Evolutionary conservation across 257 asterid genomes (phyloP).

Genomic region (Coffea canephora): DNA sequence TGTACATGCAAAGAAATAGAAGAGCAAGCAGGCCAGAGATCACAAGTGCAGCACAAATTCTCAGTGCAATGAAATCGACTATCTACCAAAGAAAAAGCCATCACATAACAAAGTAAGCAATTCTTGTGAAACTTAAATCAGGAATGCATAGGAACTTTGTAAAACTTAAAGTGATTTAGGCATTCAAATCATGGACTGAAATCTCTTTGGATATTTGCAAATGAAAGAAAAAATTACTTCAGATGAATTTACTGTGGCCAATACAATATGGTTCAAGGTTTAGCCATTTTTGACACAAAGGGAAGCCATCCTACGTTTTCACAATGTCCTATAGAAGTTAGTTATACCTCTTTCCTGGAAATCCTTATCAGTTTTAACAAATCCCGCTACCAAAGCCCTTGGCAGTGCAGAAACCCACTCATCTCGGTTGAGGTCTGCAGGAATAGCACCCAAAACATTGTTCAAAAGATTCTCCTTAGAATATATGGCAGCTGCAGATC

Average conservation of each 20-base stretch:
- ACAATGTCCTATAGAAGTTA: background rate
- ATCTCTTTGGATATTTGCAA: background rate
- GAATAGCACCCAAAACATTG: conserved; percentile 78
- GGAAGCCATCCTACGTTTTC: background rate
- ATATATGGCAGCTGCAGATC: conserved; percentile 96
- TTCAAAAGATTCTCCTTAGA: conserved; percentile 82
- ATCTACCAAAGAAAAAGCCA: background rate
- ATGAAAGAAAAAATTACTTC: background rate
- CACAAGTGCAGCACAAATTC: background rate
- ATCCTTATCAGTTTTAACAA: conserved; percentile 93
- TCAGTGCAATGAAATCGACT: background rate
- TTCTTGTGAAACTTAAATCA: background rate
- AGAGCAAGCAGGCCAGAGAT: background rate
- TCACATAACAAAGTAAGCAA: background rate
- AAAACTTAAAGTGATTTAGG: background rate
- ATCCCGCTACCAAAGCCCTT: conserved; percentile 95
- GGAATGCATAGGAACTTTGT: background rate
- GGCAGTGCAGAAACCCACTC: conserved; percentile 92
- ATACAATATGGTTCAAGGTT: background rate
- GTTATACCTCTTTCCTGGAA: conserved; percentile 85
- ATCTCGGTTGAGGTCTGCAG: conserved; percentile 78
- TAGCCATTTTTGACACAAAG: background rate
- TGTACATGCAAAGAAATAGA: background rate
- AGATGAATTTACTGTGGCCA: too few species aligned
- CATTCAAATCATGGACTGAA: background rate